A percentile compares a stretch with the other conserved stretches of the same genome.
These are phyloP conservation scores for Nigrospora oryzae DNA, from an alignment of 2,329 filamentous ascomycete species.

Conservation along the genomic window DNA sequence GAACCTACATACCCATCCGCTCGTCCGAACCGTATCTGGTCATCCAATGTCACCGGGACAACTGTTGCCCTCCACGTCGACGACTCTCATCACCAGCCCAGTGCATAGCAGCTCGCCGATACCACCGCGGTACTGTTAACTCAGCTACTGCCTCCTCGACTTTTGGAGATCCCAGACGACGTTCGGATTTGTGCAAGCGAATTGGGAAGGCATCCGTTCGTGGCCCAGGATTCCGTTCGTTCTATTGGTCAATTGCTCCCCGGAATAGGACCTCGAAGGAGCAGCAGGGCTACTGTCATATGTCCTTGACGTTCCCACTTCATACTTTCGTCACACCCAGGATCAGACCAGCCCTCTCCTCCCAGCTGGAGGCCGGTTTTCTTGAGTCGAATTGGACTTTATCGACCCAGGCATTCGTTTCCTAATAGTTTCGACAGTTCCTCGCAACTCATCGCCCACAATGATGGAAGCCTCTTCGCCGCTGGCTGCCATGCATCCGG, in stretches of 20 bases:
- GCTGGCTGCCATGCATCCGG: slow-evolving; percentile 84
- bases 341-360: no score
- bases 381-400: no score
- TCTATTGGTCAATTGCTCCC: slow-evolving; percentile 13
- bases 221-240: slow-evolving; percentile 8
- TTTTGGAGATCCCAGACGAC: no score
- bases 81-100: not conserved
- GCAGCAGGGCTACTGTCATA: slow-evolving; percentile 19
- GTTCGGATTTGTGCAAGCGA: no score
- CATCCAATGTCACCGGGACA: slow-evolving; percentile 1
- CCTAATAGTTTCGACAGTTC: no score
- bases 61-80: not conserved
- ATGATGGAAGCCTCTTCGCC: slow-evolving; percentile 91
- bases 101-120: not conserved
- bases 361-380: no score
- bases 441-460: slow-evolving; percentile 4
- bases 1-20: not conserved
- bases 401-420: no score
- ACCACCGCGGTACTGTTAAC: slow-evolving; percentile 6
- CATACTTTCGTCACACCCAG: no score
- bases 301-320: slow-evolving; percentile 2
- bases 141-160: slow-evolving; percentile 5
- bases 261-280: slow-evolving; percentile 11
- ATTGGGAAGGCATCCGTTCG: no score
- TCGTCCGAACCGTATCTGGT: not conserved